phyloP scores from a whole-genome alignment of 495 filamentous ascomycete genomes.

The Aspergillus sclerotioniger region DNA sequence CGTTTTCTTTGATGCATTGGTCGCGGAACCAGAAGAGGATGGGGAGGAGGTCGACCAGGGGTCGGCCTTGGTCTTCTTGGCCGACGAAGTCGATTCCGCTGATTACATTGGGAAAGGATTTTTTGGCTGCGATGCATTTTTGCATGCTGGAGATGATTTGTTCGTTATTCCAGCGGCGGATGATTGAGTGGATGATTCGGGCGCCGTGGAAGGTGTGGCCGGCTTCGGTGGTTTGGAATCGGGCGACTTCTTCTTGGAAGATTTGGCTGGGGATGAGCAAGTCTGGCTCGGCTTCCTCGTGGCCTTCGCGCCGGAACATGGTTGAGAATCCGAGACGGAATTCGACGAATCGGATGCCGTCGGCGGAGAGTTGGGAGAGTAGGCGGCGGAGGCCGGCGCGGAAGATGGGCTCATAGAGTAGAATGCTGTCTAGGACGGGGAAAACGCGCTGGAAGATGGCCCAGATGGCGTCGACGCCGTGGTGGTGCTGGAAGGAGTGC shows the following conservation, averaged over 20 bases:
- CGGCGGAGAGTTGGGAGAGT: constrained; percentile 5
- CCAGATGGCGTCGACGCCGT: constrained; percentile 20
- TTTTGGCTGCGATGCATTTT: not conserved
- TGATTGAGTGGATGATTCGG: constrained; percentile 21
- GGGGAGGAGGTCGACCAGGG: constrained; percentile 18
- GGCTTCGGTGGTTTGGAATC: constrained; percentile 9
- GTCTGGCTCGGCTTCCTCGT: constrained; percentile 13
- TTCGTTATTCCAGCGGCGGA: too few relatives aligned
- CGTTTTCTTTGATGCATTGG: constrained; percentile 12
- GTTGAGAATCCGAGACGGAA: constrained; percentile 10
- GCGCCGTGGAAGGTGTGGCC: constrained; percentile 20
- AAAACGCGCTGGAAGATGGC: constrained; percentile 13
- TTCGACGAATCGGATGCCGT: constrained; percentile 20
- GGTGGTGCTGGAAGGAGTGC: constrained; percentile 15
- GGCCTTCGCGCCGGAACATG: constrained; percentile 13
- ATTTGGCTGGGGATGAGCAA: constrained; percentile 18
- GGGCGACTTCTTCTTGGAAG: constrained; percentile 15
- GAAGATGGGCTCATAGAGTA: constrained; percentile 18
- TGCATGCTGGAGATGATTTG: too few relatives aligned
- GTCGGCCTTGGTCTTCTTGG: constrained; percentile 24
- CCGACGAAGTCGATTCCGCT: constrained; percentile 22
- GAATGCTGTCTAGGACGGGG: constrained; percentile 1
- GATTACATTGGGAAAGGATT: constrained; percentile 18
- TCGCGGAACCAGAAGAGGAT: constrained; percentile 23
- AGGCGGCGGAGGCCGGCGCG: constrained; percentile 15